Base-by-base conservation (phyloP, 2,329 filamentous ascomycete species). In the Fusarium albosuccineum region DNA sequence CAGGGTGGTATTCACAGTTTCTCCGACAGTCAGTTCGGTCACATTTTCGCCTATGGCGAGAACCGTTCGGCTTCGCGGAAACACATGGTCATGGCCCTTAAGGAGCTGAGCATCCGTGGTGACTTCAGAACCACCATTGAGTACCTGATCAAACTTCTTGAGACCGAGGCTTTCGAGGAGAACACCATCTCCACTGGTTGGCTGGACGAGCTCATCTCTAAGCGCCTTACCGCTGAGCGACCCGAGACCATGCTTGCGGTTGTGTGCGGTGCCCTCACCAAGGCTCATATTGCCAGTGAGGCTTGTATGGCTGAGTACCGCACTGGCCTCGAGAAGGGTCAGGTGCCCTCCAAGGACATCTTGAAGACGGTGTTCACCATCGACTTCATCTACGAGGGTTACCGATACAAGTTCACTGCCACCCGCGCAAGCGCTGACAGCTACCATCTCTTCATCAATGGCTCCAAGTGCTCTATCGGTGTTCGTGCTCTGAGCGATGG, bases 181-280 rank as follows among this genome's bases (percentile, higher is more conserved):
- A 99, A 99, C 85, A 99, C 96, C 70, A 99, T 99, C 79, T 97
- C 96, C 36, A 99, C 96, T 16, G 96, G 95, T 74, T 99, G 96
- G 96, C 87, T 99, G 44, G 96, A 99, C 78, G 94, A 99, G 87
- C 89, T 99, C 64, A 99, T 99, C 79, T 94, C 95, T 63, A 98
- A 97, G 81, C 97, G 96, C 79, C 85, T 99, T 73, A 99, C 96
- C 41, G 96, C 95, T 30, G 96, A 99, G 85, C 90, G 96, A 57
- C 96, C 96, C 1, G 95, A 99, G 75, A 90, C 92, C 17, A 96
- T 94, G 81, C 85, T 99, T 48, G 96, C 96, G n/a, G 91, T 98
- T 52, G 90, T 98, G 57, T 97, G 93, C 76, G 96, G 96, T 85
- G 96, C 96, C 63, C 92, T 97, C 55, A 97, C 93, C 70, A 97